A percentile compares a stretch with the other conserved stretches of the same genome.
Evolutionary conservation across 129 eudicot genomes (phyloP).

Genomic region (Ambrosia artemisiifolia): DNA sequence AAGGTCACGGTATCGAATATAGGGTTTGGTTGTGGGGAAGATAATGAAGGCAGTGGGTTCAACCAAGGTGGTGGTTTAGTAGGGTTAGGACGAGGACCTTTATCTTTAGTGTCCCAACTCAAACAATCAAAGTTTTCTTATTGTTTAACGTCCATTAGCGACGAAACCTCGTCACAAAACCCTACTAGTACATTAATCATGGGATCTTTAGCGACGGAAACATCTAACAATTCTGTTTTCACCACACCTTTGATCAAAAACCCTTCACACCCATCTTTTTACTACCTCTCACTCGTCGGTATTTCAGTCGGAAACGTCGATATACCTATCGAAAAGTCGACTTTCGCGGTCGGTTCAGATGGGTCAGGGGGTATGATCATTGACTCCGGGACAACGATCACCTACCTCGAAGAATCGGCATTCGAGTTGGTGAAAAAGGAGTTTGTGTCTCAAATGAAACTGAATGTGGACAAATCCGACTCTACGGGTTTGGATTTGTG

Average conservation of each 20-base stretch:
- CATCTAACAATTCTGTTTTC: background rate
- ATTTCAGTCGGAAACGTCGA: slow-evolving; percentile 59
- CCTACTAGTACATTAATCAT: slow-evolving; percentile 47
- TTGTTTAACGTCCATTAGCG: slow-evolving; percentile 64
- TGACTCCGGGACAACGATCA: slow-evolving; percentile 88
- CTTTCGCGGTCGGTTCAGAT: slow-evolving; percentile 43
- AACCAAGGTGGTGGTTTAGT: slow-evolving; percentile 78
- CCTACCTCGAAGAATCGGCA: slow-evolving; percentile 57
- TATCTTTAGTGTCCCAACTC: slow-evolving; percentile 79
- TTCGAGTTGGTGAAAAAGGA: slow-evolving; percentile 48
- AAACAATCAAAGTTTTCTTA: slow-evolving; percentile 66
- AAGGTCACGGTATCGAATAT: slow-evolving; percentile 42
- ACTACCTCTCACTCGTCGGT: slow-evolving; percentile 70
- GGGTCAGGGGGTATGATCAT: slow-evolving; percentile 83
- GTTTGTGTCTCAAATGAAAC: slow-evolving; percentile 49
- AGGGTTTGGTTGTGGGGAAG: slow-evolving; percentile 83
- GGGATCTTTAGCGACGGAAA: slow-evolving; percentile 44
- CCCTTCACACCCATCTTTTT: slow-evolving; percentile 70
- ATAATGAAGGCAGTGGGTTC: slow-evolving; percentile 73
- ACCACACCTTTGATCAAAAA: slow-evolving; percentile 58
- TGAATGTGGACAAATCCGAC: slow-evolving; percentile 44
- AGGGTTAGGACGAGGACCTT: slow-evolving; percentile 82
- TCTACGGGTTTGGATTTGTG: slow-evolving; percentile 74
- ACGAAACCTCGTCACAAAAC: slow-evolving; percentile 34
- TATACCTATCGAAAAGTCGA: slow-evolving; percentile 44